Evolutionary conservation across 805 yeast species (phyloP), one percentile per base, ranked within the genome.

Genomic region (Wickerhamiella galacta): DNA sequence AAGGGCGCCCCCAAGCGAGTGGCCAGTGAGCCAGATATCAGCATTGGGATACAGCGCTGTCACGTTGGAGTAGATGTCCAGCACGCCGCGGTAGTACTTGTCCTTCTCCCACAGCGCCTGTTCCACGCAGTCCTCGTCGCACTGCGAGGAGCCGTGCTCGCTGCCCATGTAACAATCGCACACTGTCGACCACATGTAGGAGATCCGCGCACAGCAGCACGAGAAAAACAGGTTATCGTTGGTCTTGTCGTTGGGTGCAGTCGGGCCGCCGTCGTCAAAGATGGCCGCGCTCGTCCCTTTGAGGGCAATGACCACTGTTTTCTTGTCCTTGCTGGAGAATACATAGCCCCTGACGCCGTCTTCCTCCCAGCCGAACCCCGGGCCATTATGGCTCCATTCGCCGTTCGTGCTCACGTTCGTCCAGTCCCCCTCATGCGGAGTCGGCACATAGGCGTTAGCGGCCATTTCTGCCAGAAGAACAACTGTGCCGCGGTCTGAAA

Each of bases 151-250:
- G 8, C 38, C 38, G n/a, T 35, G 38, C 31, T 39, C 31, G 0
- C 92, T 68, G 14, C 58, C 59, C 39, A 72, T 69, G 49, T 76
- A 87, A 51, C 98, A 90, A 53, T 83, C 95, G 56, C 98, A 90
- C 1, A 83, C 96, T 0, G 95, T 78, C 6, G 76, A 71, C 98
- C 96, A 90, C 54, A 81, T 56, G 42, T 82, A 83, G 24, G 90
- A 70, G 1, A 87, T 76, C 24, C 95, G 65, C 0, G 94, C 96
- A 57, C 98, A 90, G 53, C 98, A 90, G 53, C 98, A 90, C 8
- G 92, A 79, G 51, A 90, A 90, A 22, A 90, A 56, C 36, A 87
- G 49, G 48, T 90, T 90, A 52, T 90, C 96, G 51, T 87, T 90
- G 19, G 65, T 54, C 52, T 80, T 82, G 51, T 90, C 98, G 38